A percentile compares a stretch with the other conserved stretches of the same genome.
Conservation (phyloP, 108 stramenopile species). For the Pseudonitzschia delicatissima region DNA sequence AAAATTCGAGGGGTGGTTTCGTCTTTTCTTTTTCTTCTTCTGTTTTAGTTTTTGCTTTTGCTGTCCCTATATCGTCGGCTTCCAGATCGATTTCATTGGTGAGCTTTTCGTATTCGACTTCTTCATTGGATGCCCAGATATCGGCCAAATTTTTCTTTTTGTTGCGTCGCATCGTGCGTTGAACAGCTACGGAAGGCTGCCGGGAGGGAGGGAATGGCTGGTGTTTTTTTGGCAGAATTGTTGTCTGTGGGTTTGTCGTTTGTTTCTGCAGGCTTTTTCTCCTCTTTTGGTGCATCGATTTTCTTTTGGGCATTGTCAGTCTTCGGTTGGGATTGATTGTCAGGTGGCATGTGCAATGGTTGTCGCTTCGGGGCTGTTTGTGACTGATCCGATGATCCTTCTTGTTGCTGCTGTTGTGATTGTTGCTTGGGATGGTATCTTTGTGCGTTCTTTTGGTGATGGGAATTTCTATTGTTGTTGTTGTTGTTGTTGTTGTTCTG, state of each 20-base stretch:
- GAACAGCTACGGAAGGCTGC: conserved; percentile 60
- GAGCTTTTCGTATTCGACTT: conserved; percentile 67
- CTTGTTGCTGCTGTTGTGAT: conserved; percentile 22
- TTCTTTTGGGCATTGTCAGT: not conserved
- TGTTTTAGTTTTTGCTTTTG: conserved; percentile 18
- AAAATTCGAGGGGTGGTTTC: conserved; percentile 45
- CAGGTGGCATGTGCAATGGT: not conserved
- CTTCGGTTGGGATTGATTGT: conserved; percentile 3
- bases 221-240: not conserved
- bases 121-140: conserved; percentile 86
- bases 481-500: conserved; percentile 1
- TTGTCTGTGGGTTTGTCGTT: not conserved
- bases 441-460: conserved; percentile 11
- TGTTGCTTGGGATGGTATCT: conserved; percentile 23
- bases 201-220: conserved; percentile 42
- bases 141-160: conserved; percentile 39
- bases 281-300: not conserved
- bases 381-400: conserved; percentile 8
- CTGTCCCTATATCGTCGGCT: conserved; percentile 27
- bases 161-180: conserved; percentile 19
- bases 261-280: not conserved
- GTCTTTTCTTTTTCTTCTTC: conserved; percentile 17
- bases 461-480: not conserved
- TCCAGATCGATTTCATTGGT: conserved; percentile 53
- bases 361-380: conserved; percentile 4